Conservation (phyloP, 495 filamentous ascomycete species). For the Penicillium cataractarum region DNA sequence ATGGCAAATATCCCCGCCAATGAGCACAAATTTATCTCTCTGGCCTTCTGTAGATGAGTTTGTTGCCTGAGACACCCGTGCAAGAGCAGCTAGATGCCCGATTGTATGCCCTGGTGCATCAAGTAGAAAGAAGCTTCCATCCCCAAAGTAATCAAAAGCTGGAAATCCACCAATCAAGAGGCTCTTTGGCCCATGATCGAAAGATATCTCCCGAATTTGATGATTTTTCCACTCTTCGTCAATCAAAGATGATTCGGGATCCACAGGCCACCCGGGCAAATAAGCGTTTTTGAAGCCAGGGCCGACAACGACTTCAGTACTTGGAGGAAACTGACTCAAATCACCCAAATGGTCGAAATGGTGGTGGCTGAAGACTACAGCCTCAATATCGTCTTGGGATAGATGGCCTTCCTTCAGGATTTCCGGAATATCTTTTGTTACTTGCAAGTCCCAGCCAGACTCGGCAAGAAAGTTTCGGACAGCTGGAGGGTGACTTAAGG, state of each 20-base stretch:
- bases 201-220: neutral
- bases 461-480: slow-evolving; percentile 9
- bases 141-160: slow-evolving; percentile 15
- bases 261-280: slow-evolving; percentile 53
- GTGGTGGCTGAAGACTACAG: slow-evolving; percentile 43
- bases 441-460: slow-evolving; percentile 8
- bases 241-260: slow-evolving; percentile 29
- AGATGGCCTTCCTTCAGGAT: slow-evolving; percentile 9
- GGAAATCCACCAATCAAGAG: slow-evolving; percentile 10
- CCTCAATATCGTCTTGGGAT: neutral
- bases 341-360: slow-evolving; percentile 66
- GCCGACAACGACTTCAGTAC: slow-evolving; percentile 55
- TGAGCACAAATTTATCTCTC: slow-evolving; percentile 7
- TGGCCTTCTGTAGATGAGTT: neutral
- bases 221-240: neutral
- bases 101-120: slow-evolving; percentile 30
- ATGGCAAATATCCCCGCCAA: slow-evolving; percentile 6
- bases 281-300: slow-evolving; percentile 50
- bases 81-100: slow-evolving; percentile 38
- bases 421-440: slow-evolving; percentile 9
- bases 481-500: neutral
- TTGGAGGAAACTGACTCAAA: slow-evolving; percentile 47
- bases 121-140: slow-evolving; percentile 19
- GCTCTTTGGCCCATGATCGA: neutral
- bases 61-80: slow-evolving; percentile 3